These are phyloP conservation scores for Emmonsiellopsis sp. DNA, from an alignment of 2,329 filamentous ascomycete species.

Conservation along the genomic window DNA sequence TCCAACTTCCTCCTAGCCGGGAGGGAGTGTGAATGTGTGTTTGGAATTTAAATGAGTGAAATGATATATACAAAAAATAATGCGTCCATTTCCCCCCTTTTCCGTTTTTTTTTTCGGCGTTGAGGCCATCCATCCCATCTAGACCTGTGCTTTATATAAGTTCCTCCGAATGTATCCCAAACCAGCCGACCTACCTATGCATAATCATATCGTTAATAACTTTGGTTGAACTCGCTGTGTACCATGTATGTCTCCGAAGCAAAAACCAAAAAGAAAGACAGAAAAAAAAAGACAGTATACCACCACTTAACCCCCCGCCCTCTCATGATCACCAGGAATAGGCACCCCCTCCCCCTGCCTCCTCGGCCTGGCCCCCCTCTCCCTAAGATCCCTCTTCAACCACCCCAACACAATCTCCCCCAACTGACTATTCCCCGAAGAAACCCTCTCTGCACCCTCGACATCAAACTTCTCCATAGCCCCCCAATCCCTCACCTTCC, in stretches of 20 bases:
- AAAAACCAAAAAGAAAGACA: background rate
- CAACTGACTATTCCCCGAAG: conserved; percentile 67
- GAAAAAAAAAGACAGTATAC: conserved; percentile 3
- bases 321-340: conserved; percentile 2
- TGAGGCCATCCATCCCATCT: background rate
- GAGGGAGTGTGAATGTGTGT: background rate
- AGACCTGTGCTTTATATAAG: background rate
- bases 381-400: conserved; percentile 70
- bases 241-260: background rate
- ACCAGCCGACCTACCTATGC: background rate
- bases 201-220: background rate
- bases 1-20: no score
- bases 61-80: background rate
- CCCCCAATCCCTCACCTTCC: conserved; percentile 80
- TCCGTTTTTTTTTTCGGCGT: background rate
- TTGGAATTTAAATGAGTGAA: background rate
- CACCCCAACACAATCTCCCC: conserved; percentile 82
- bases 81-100: background rate
- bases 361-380: conserved; percentile 62
- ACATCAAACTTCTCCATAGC: conserved; percentile 59
- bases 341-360: conserved; percentile 35
- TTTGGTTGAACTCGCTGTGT: background rate
- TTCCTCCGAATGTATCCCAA: background rate
- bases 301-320: conserved; percentile 1
- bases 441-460: conserved; percentile 42